Percentiles rank a stretch among this genome's conserved stretches.
phyloP scores from a whole-genome alignment of 2,329 filamentous ascomycete species.

The Stachybotrys echinatus region DNA sequence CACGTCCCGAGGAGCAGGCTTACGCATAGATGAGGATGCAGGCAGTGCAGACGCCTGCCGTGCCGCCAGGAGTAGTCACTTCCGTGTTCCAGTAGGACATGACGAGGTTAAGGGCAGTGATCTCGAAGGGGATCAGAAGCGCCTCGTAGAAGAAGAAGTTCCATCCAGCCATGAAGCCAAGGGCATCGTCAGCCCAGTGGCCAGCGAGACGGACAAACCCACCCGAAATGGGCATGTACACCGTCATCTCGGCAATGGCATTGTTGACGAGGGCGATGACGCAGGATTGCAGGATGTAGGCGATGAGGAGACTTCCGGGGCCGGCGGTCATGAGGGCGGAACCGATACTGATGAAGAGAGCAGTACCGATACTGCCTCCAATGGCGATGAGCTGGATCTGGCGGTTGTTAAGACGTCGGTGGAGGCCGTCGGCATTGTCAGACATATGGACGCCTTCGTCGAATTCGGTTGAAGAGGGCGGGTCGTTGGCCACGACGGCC shows the following conservation, averaged over 20 bases:
- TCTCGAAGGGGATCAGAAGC: conserved; percentile 37
- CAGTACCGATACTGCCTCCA: conserved; percentile 52
- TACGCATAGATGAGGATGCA: conserved; percentile 54
- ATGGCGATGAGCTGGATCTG: conserved; percentile 56
- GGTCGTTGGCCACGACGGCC: conserved; percentile 16
- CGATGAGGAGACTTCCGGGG: conserved; percentile 49
- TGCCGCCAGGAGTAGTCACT: conserved; percentile 59
- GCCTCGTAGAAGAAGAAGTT: conserved; percentile 41
- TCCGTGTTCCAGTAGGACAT: conserved; percentile 33
- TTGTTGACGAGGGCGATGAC: conserved; percentile 60
- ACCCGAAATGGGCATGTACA: conserved; percentile 57
- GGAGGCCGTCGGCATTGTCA: conserved; percentile 31
- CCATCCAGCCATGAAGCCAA: conserved; percentile 48
- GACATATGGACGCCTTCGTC: conserved; percentile 10
- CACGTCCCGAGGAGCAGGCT: conserved; percentile 15
- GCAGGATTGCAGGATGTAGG: conserved; percentile 50
- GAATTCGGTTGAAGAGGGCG: conserved; percentile 19
- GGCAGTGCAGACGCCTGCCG: conserved; percentile 54
- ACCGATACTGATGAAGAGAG: conserved; percentile 58
- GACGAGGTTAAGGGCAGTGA: conserved; percentile 35
- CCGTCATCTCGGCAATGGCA: conserved; percentile 59
- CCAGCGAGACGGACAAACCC: conserved; percentile 61
- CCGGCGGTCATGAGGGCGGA: conserved; percentile 41
- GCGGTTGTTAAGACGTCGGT: conserved; percentile 46
- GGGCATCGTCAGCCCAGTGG: conserved; percentile 60